Percentiles rank a stretch among this genome's conserved stretches.
Evolutionary conservation across 2,329 filamentous ascomycete species (phyloP).

Genomic region (Trichoderma sp.): DNA sequence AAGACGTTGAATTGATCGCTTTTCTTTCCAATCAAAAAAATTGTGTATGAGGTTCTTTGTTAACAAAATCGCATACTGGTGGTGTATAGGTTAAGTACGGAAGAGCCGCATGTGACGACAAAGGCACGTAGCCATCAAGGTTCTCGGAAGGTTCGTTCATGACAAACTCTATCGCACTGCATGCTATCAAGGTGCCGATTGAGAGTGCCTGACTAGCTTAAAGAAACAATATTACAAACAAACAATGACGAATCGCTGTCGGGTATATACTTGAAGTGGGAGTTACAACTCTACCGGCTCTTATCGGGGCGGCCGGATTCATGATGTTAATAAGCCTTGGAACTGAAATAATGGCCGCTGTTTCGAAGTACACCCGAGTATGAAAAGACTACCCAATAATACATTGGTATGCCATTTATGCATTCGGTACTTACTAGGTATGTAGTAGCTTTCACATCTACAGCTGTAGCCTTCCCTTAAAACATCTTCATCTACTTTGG

Average conservation of each 20-base stretch:
- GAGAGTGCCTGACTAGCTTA: background rate
- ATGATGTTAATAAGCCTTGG: background rate
- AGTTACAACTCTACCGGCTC: background rate
- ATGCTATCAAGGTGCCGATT: constrained; percentile 1
- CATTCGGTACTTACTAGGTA: too few species aligned
- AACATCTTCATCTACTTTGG: background rate
- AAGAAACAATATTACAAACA: background rate
- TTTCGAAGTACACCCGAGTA: background rate
- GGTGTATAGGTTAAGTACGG: background rate
- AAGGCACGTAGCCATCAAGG: constrained; percentile 9
- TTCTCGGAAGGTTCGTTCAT: background rate
- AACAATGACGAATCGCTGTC: background rate
- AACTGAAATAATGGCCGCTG: background rate
- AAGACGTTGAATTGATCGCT: background rate
- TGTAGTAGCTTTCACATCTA: background rate
- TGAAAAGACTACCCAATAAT: background rate
- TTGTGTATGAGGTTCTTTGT: background rate
- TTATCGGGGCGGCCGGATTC: background rate
- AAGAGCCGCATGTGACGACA: background rate
- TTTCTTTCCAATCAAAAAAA: background rate
- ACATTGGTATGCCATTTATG: too few species aligned
- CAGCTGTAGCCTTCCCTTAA: background rate
- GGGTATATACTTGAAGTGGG: background rate
- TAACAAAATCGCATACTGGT: background rate
- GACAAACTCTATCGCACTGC: background rate